A percentile compares a stretch with the other conserved stretches of the same genome.
phyloP scores from a whole-genome alignment of 495 filamentous ascomycete genomes.

The Daldinia bambusicola region DNA sequence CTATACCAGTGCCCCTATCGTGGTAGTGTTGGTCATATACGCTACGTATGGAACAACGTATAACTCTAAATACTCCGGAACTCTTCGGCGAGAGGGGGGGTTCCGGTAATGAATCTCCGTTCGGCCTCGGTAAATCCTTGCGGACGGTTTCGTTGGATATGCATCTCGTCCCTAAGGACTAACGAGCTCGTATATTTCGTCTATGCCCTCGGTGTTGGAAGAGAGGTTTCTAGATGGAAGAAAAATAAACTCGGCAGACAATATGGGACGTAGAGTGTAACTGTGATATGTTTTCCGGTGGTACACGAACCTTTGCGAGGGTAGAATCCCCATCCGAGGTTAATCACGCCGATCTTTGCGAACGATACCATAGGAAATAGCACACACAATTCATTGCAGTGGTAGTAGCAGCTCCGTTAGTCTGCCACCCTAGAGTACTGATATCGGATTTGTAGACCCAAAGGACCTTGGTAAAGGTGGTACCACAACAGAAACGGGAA shows the following conservation, averaged over 20 bases:
- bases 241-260: slow-evolving; percentile 51
- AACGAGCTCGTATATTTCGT: slow-evolving; percentile 49
- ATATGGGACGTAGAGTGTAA: neutral
- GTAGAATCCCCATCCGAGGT: slow-evolving; percentile 52
- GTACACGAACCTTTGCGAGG: slow-evolving; percentile 33
- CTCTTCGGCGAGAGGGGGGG: neutral
- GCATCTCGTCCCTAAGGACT: slow-evolving; percentile 41
- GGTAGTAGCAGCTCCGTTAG: slow-evolving; percentile 50
- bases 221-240: slow-evolving; percentile 52
- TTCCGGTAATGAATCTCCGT: slow-evolving; percentile 25
- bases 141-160: slow-evolving; percentile 45
- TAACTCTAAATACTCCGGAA: neutral
- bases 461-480: slow-evolving; percentile 50
- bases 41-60: neutral
- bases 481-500: slow-evolving; percentile 53
- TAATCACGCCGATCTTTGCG: slow-evolving; percentile 49
- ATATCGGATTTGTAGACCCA: slow-evolving; percentile 58
- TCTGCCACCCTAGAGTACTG: slow-evolving; percentile 54
- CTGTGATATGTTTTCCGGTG: neutral
- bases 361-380: slow-evolving; percentile 52
- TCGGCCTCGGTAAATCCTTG: slow-evolving; percentile 44
- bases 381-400: slow-evolving; percentile 55
- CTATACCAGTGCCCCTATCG: neutral
- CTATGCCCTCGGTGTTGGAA: slow-evolving; percentile 54
- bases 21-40: neutral